Percentiles rank a stretch among this genome's conserved stretches.
These are phyloP conservation scores for Rubus idaeus DNA, from an alignment of 306 rosid genomes.

Conservation along the genomic window DNA sequence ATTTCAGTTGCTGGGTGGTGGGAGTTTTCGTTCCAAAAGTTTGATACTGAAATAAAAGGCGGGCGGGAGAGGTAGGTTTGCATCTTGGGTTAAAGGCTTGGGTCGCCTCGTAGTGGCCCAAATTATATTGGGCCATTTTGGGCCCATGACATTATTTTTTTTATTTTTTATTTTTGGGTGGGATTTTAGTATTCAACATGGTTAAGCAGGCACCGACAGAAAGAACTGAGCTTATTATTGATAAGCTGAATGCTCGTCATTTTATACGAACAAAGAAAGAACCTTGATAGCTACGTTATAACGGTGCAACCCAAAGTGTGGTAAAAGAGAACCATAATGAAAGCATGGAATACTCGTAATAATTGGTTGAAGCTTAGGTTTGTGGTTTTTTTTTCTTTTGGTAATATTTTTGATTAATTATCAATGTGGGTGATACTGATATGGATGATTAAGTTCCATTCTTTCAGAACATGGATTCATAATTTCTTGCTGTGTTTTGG, in stretches of 20 bases:
- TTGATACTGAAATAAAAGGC: background rate
- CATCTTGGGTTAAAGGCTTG: background rate
- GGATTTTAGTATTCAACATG: background rate
- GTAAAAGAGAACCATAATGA: background rate
- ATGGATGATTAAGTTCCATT: background rate
- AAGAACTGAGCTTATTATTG: background rate
- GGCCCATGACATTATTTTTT: background rate
- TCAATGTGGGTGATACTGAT: background rate
- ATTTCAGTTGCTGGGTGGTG: background rate
- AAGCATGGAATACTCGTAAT: background rate
- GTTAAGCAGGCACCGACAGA: conserved; percentile 2
- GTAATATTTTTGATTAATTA: no score
- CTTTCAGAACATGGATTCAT: conserved; percentile 14
- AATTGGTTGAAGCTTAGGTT: background rate
- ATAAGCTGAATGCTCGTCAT: background rate
- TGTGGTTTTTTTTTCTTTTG: background rate
- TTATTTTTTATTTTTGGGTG: no score
- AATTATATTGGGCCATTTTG: background rate
- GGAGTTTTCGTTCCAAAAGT: background rate
- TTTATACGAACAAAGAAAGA: background rate
- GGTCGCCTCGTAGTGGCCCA: background rate
- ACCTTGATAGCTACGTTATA: conserved; percentile 15
- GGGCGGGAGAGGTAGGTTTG: background rate
- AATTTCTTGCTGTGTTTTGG: conserved; percentile 11
- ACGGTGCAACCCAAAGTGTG: background rate